These are phyloP conservation scores for Hypoxylon fuscum DNA, from an alignment of 495 filamentous ascomycete species.

Conservation along the genomic window DNA sequence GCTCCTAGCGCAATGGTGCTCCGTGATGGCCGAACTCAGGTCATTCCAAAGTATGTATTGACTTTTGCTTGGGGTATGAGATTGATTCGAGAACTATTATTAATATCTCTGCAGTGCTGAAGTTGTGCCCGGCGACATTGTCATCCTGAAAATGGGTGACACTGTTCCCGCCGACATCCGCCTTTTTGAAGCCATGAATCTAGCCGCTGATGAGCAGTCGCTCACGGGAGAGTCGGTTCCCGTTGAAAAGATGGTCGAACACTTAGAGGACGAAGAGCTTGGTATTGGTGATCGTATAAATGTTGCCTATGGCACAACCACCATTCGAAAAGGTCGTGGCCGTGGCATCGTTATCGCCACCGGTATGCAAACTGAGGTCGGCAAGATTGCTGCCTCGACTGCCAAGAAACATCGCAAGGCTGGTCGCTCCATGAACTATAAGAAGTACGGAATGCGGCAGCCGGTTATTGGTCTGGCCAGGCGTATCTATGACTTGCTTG, in stretches of 20 bases:
- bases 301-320: constrained; percentile 74
- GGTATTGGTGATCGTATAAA: constrained; percentile 73
- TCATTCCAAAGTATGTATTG: constrained; percentile 66
- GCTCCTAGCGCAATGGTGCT: constrained; percentile 82
- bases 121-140: constrained; percentile 83
- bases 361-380: constrained; percentile 86
- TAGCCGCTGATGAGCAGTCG: constrained; percentile 73
- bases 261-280: constrained; percentile 58
- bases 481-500: constrained; percentile 69
- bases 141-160: constrained; percentile 83
- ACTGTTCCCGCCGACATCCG: constrained; percentile 81
- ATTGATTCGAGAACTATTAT: not conserved
- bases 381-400: constrained; percentile 78
- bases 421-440: constrained; percentile 69
- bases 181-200: constrained; percentile 81
- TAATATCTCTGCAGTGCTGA: constrained; percentile 62
- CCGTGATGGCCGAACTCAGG: constrained; percentile 71
- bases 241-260: constrained; percentile 60
- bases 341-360: constrained; percentile 71
- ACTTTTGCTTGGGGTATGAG: not conserved
- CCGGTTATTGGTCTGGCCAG: constrained; percentile 65
- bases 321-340: constrained; percentile 73
- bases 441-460: constrained; percentile 67
- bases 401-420: constrained; percentile 66
- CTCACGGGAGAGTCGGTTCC: constrained; percentile 76